Base-by-base conservation (phyloP, 306 rosid species). In the Gastrolobium bilobum region DNA sequence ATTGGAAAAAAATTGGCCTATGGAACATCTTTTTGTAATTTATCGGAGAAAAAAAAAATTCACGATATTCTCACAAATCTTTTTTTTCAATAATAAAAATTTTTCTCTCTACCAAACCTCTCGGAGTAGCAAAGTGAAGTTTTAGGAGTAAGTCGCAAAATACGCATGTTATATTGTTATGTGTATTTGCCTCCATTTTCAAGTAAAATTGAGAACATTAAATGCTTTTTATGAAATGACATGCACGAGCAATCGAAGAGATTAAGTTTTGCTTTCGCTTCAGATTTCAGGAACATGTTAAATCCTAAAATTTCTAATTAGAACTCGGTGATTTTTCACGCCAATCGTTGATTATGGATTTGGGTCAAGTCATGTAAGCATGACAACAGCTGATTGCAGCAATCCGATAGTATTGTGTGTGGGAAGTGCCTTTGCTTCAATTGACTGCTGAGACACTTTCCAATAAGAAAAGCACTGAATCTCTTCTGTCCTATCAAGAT, bases 391-490 rank as follows among this genome's bases (percentile, higher is more conserved):
- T 43, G 76, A 54, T 38, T 15, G 82, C 37, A 80, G 74, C 78
- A 15, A 80, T 10, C 61, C 44, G 53, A 37, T 35, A 44, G 38
- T 38, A 10, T 38, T 48, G 50, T 38, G 56, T 58, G 81, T 53
- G 76, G 58, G 50, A 53, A 38, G 34, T 44, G 44, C 75, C 35
- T 40, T 60, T 79, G 61, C 82, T 80, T 73, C 9, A 64, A 71
- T 83, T 77, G 87, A 73, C 75, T 47, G 60, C 39, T 40, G 54
- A 47, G 53, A 78, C 50, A 52, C 53, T 75, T 76, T 51, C 6
- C 8, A 71, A 76, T 48, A 73, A 79, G 82, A 88, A 84, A 77
- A 72, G 77, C 70, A 80, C 2, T 40, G 86, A 81, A 78, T 60
- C 70, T 75, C 56, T 75, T 47, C 37, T 68, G 75, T 84, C 43